phyloP scores from a whole-genome alignment of 768 basidiomycete genomes.

The Termitomyces sp. region DNA sequence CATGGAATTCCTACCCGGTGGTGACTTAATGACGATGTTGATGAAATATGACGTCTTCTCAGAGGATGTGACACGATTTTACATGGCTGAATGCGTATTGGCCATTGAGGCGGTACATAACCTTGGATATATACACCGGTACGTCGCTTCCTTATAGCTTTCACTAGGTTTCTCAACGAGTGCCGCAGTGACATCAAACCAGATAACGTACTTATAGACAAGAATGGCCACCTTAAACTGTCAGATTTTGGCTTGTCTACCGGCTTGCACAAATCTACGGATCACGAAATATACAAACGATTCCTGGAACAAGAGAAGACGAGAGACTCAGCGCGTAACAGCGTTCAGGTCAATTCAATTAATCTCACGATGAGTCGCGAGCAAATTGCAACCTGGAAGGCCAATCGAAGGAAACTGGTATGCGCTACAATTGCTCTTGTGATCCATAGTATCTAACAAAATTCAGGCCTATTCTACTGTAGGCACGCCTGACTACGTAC shows the following conservation, averaged over 20 bases:
- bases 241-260: slow-evolving; percentile 99
- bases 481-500: slow-evolving; percentile 57
- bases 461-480: slow-evolving; percentile 90
- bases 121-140: slow-evolving; percentile 99
- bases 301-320: slow-evolving; percentile 77
- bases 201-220: slow-evolving; percentile 98
- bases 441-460: neutral
- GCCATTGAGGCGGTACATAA: slow-evolving; percentile 98
- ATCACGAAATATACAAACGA: slow-evolving; percentile 91
- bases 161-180: neutral
- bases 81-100: slow-evolving; percentile 97
- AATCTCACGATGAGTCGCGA: slow-evolving; percentile 96
- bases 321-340: slow-evolving; percentile 76
- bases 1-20: slow-evolving; percentile 85
- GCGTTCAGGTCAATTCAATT: slow-evolving; percentile 97
- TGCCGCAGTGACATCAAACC: slow-evolving; percentile 91
- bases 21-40: slow-evolving; percentile 99
- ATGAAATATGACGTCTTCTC: slow-evolving; percentile 99
- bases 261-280: slow-evolving; percentile 94
- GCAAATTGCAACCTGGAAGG: slow-evolving; percentile 98
- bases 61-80: slow-evolving; percentile 97
- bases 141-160: slow-evolving; percentile 22
- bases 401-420: slow-evolving; percentile 93
- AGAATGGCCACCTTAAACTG: slow-evolving; percentile 93
- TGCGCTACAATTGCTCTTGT: slow-evolving; percentile 18